Conservation (phyloP, 257 asterid species). For the Jacaranda copaia region DNA sequence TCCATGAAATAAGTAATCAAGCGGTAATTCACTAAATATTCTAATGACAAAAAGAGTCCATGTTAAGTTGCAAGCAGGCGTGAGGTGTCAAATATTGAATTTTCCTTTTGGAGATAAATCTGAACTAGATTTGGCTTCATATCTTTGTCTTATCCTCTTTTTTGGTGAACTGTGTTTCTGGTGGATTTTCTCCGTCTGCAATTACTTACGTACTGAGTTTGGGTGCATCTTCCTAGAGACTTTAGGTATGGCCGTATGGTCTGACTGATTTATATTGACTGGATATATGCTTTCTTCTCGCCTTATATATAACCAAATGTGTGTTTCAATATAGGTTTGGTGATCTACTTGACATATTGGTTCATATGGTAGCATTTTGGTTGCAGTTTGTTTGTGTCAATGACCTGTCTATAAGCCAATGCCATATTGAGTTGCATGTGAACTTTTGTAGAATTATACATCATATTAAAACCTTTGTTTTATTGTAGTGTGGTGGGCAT, state of each 20-base stretch:
- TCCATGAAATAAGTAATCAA: not conserved
- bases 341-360: constrained; percentile 8
- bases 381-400: not conserved
- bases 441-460: not conserved
- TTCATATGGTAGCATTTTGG: constrained; percentile 12
- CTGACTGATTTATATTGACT: not conserved
- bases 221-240: not conserved
- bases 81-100: not conserved
- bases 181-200: not conserved
- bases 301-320: not conserved
- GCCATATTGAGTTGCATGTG: constrained; percentile 4
- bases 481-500: not conserved
- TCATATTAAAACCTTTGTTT: not conserved
- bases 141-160: not conserved
- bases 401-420: not conserved
- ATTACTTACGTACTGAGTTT: not conserved
- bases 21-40: too few species aligned
- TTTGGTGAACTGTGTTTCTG: not conserved
- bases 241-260: not conserved
- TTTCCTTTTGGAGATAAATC: not conserved
- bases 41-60: not conserved
- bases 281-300: not conserved
- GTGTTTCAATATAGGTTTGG: not conserved
- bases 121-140: not conserved
- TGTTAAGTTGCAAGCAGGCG: not conserved